Conservation (phyloP, 768 basidiomycete genomes). For the Udeniomyces megalosporus region DNA sequence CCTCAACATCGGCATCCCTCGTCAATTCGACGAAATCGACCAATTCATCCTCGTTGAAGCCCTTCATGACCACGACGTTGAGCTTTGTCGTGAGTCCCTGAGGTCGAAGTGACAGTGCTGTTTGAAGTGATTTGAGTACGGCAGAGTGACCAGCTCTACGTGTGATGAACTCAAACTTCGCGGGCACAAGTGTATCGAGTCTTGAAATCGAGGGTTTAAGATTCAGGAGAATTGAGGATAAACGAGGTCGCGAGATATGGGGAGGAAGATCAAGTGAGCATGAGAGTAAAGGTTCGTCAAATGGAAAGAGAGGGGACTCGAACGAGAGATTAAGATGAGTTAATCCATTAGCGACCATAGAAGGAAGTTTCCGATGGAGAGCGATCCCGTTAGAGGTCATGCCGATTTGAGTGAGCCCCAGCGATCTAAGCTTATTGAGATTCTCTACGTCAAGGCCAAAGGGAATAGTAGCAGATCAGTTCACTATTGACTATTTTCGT, state of each 20-base stretch:
- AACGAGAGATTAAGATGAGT: slow-evolving; percentile 48
- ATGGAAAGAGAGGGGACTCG: slow-evolving; percentile 28
- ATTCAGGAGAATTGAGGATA: background rate
- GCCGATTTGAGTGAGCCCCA: slow-evolving; percentile 56
- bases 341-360: slow-evolving; percentile 51
- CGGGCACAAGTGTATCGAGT: slow-evolving; percentile 67
- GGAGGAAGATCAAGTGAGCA: background rate
- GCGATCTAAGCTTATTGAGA: slow-evolving; percentile 43
- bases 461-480: background rate
- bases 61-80: slow-evolving; percentile 68
- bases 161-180: slow-evolving; percentile 78
- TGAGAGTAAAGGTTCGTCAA: background rate
- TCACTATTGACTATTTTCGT: too few relatives aligned
- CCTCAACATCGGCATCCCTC: slow-evolving; percentile 43
- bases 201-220: slow-evolving; percentile 29
- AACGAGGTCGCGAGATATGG: background rate
- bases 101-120: slow-evolving; percentile 37
- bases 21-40: slow-evolving; percentile 65
- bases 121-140: slow-evolving; percentile 50
- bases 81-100: slow-evolving; percentile 40
- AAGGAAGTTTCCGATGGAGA: slow-evolving; percentile 51
- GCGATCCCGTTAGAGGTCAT: slow-evolving; percentile 76
- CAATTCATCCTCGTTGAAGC: slow-evolving; percentile 65
- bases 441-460: slow-evolving; percentile 33
- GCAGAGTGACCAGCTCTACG: slow-evolving; percentile 57